Evolutionary conservation across 768 basidiomycete genomes (phyloP), one percentile per base, ranked within the genome.

Genomic region (Boletus bicolor): DNA sequence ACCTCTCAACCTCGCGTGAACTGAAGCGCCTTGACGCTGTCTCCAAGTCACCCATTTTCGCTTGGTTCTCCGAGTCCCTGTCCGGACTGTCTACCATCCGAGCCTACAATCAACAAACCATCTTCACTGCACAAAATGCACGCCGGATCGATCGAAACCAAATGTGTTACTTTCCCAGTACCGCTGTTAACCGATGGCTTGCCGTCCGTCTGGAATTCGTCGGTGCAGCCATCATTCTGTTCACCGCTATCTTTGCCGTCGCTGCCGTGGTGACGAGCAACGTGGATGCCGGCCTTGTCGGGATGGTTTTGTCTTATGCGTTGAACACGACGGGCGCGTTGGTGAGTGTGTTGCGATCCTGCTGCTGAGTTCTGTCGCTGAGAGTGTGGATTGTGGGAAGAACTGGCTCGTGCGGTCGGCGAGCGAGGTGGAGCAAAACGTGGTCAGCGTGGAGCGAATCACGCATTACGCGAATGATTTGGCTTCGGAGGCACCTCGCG

Each of bases 1-100:
- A 94, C 68, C 81, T 94, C 8, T 78, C 89, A 4, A 93, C 91
- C 0, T 91, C 88, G 1, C 85, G 92, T 26, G 92, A 94, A 68
- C 79, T 94, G 26, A 93, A 94, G 69, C 89, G 92, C 14, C 77
- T 95, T 14, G 92, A 94, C 61, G 89, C 93, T 0, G 87, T 92
- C 26, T 91, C 91, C 6, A 85, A 90, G 38, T 92, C 91, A 0
- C 94, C 95, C 1, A 92, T 98, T 55, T 95, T 96, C 69, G 87
- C 87, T 0, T 89, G 87, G 85, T 91, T 91, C 68, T 87, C 87
- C 2, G 91, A 91, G 68, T 86, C 82, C 3, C 73, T 85, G 37
- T 79, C 82, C 4, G 93, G 93, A 7, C 71, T 92, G 37, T 84
- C 89, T 1, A 93, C 91, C 3, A 93, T 95, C 62, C 82, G 91